Conservation (phyloP, 192 early-diverging fungal genomes). For the Haplosporangium gracile region DNA sequence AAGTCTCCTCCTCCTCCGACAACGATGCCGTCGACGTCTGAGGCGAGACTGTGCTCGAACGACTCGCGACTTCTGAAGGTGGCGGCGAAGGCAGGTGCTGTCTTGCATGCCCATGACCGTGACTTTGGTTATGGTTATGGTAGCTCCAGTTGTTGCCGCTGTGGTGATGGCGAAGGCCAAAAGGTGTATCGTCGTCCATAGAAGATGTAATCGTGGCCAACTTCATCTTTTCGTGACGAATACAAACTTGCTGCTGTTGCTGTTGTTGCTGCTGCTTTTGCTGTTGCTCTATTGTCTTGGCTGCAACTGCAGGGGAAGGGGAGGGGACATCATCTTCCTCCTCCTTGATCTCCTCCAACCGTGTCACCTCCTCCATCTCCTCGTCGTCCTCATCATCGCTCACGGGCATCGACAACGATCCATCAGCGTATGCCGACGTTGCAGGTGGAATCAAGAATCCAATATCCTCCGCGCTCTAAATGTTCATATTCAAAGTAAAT, state of each 20-base stretch:
- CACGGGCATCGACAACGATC: constrained; percentile 66
- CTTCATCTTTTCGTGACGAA: constrained; percentile 45
- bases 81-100: constrained; percentile 51
- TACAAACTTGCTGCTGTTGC: not conserved
- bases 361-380: constrained; percentile 20
- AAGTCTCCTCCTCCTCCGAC: constrained; percentile 47
- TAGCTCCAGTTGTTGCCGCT: not conserved
- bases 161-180: not conserved
- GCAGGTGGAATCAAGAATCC: constrained; percentile 49
- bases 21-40: constrained; percentile 16
- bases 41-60: constrained; percentile 53
- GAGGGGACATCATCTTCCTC: constrained; percentile 19
- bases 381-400: constrained; percentile 61
- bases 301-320: not conserved
- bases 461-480: constrained; percentile 37
- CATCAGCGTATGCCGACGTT: constrained; percentile 63
- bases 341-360: constrained; percentile 46
- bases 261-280: constrained; percentile 22
- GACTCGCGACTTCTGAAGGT: constrained; percentile 35
- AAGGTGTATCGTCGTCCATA: constrained; percentile 18
- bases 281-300: not conserved
- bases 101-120: not conserved
- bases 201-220: constrained; percentile 31
- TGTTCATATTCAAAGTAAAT: not conserved
- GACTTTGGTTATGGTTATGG: not conserved